Evolutionary conservation across 1,284 basidiomycete genomes (phyloP).

Genomic region (Puccinia novopanici): DNA sequence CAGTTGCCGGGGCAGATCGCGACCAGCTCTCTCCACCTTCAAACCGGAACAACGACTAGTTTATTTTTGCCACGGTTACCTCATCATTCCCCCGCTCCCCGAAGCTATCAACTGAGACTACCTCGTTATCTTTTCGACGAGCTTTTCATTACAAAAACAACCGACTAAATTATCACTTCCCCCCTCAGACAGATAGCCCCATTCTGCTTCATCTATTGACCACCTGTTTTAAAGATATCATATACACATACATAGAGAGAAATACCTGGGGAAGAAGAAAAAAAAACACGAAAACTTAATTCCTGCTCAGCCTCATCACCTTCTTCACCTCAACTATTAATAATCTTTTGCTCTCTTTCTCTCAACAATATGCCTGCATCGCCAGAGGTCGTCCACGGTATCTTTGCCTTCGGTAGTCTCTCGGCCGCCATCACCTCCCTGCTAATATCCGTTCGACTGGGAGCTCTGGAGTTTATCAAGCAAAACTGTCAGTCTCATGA

Average conservation of each 20-base stretch:
- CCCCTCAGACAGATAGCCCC: no score
- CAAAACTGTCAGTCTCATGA: constrained; percentile 31
- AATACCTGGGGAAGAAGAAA: no score
- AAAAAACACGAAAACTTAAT: no score
- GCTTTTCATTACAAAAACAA: neutral
- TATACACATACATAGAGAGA: no score
- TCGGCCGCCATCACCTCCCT: constrained; percentile 15
- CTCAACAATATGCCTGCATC: constrained; percentile 3
- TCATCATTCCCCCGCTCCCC: no score
- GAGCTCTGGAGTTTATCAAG: constrained; percentile 25
- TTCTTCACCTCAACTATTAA: neutral
- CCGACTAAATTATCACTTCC: neutral
- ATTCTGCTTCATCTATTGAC: neutral
- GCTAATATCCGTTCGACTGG: constrained; percentile 17
- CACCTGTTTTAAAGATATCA: neutral
- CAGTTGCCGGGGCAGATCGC: no score
- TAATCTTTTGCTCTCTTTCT: neutral
- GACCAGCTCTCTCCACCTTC: neutral
- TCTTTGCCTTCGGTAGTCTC: constrained; percentile 18
- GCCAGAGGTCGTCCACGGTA: constrained; percentile 1
- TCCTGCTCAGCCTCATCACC: no score
- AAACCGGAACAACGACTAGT: no score
- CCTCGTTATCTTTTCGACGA: no score
- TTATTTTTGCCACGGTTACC: no score
- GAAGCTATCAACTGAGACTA: no score